A percentile compares a stretch with the other conserved stretches of the same genome.
Conservation (phyloP, 2,329 filamentous ascomycete species). For the Colletotrichum sp. region DNA sequence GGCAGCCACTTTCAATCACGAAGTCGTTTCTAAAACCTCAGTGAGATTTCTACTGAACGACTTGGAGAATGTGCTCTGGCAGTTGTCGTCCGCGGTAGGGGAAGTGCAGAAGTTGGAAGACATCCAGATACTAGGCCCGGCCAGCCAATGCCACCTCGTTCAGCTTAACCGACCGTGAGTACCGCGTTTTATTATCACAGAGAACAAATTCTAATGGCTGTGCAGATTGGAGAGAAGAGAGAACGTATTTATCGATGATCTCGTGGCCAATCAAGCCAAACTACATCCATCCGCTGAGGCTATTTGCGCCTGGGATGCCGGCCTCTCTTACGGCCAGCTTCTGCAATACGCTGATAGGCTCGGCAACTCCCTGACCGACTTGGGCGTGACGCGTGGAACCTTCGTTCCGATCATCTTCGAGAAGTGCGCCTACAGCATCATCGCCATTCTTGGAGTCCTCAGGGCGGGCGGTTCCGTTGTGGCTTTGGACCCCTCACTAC, state of each 20-base stretch:
- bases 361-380: not conserved
- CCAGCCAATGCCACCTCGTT: not conserved
- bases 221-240: not conserved
- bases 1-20: not conserved
- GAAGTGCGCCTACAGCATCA: slow-evolving; percentile 2
- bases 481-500: slow-evolving; percentile 2
- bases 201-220: rapidly evolving
- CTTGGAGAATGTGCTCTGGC: slow-evolving; percentile 5
- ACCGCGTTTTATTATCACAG: rapidly evolving
- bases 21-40: not conserved
- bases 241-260: not conserved
- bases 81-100: not conserved
- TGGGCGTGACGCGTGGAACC: slow-evolving; percentile 22
- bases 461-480: slow-evolving; percentile 4
- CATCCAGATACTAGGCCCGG: not conserved
- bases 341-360: not conserved
- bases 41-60: not conserved
- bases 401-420: slow-evolving; percentile 12
- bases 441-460: slow-evolving; percentile 3
- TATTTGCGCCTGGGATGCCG: slow-evolving; percentile 1
- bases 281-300: not conserved
- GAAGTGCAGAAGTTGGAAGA: not conserved
- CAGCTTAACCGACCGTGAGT: slow-evolving; percentile 7
- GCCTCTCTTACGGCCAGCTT: not conserved
- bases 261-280: not conserved